Base-by-base conservation (phyloP, 768 basidiomycete species). In the Agrocybe pediades region DNA sequence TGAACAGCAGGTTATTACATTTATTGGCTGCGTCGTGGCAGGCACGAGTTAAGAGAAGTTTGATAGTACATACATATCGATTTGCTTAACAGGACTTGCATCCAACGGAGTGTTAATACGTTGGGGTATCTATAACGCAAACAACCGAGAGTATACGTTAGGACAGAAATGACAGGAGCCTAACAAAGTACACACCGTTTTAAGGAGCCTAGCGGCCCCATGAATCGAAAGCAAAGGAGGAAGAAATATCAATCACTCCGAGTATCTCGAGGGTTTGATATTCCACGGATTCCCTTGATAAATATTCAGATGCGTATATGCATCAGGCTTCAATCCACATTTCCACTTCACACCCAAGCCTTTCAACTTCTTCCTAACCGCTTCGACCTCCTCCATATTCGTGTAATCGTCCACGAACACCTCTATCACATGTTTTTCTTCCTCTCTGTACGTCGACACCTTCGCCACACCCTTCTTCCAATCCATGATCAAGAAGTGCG, bases 311-410 rank as follows among this genome's bases (percentile, higher is more conserved):
- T 71, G 60, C 4, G 73, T 73, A 57, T 74, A 74, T 23, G 70
- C 68, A 29, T 74, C 74, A 19, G 72, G 64, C 58, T 76, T 76
- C 66, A 74, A 74, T 3, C 71, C 70, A 47, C 74, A 72, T 55
- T 66, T 71, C 68, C 69, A 68, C 24, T 59, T 64, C 4, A 72
- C 60, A 3, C 75, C 74, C 24, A 66, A 57, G 25, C 41, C 53
- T 43, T 65, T 68, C 54, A 75, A 54, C n/a, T 62, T 68, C 36
- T 70, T 63, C 58, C 75, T 62, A 44, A 77, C 49, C 43, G 54
- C 55, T 9, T 52, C 56, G 2, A 75, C 71, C 42, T 73, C 70
- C 7, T 54, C 60, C n/a, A 49, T 54, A 13, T 65, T 46, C 29
- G 61, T 65, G 45, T 66, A 68, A 46, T 69, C 68, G 27, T 69